These are phyloP conservation scores for Dactylellina drechsleri DNA, from an alignment of 2,329 filamentous ascomycete species.

Conservation along the genomic window DNA sequence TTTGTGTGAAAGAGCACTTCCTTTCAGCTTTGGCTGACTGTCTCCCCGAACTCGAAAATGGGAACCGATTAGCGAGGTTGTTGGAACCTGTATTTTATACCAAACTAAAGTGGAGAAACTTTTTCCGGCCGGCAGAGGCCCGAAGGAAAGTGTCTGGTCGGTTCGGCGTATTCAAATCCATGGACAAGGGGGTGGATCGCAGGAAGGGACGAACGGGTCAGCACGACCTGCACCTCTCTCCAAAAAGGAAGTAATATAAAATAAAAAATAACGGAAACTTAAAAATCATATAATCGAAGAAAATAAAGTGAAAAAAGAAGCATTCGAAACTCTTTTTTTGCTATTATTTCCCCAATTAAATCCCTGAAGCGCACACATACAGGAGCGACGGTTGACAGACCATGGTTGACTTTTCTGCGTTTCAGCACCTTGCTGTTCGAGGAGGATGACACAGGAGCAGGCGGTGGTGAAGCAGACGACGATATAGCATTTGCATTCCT, in stretches of 20 bases:
- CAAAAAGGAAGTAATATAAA: constrained; percentile 50
- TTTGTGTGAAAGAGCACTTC: constrained; percentile 14
- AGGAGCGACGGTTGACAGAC: constrained; percentile 66
- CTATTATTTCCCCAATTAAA: constrained; percentile 55
- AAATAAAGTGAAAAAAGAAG: constrained; percentile 44
- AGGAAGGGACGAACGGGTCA: constrained; percentile 62
- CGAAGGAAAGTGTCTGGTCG: constrained; percentile 50
- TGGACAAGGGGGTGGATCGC: constrained; percentile 18
- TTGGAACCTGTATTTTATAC: constrained; percentile 43
- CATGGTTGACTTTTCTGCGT: constrained; percentile 88
- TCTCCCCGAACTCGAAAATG: constrained; percentile 38
- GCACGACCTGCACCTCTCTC: constrained; percentile 63
- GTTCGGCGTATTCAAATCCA: constrained; percentile 52
- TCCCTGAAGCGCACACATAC: constrained; percentile 55
- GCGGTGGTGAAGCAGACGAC: constrained; percentile 59
- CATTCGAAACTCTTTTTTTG: constrained; percentile 49
- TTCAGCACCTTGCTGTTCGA: constrained; percentile 70
- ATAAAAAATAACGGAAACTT: constrained; percentile 47
- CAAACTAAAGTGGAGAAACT: constrained; percentile 50
- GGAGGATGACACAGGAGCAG: constrained; percentile 62
- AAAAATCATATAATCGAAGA: constrained; percentile 24
- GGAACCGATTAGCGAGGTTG: constrained; percentile 55
- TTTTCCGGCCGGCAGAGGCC: constrained; percentile 52
- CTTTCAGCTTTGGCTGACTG: constrained; percentile 6
- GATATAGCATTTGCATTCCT: constrained; percentile 58